Percentiles rank a stretch among this genome's conserved stretches.
phyloP scores from a whole-genome alignment of 495 filamentous ascomycete species.

The Podospora appendiculata region DNA sequence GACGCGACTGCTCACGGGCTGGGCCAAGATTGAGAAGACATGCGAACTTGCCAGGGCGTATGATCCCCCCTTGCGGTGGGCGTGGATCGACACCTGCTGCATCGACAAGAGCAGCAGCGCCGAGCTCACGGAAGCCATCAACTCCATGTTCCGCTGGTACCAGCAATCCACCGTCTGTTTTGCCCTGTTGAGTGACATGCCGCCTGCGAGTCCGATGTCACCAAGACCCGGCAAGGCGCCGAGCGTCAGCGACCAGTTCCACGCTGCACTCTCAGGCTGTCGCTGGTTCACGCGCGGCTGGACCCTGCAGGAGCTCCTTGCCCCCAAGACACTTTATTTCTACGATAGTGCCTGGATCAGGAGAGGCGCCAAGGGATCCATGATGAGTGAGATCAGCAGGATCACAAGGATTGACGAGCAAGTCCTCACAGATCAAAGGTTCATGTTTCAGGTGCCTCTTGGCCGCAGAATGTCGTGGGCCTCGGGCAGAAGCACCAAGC shows the following conservation, averaged over 20 bases:
- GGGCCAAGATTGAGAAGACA: slow-evolving; percentile 17
- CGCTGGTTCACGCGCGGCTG: slow-evolving; percentile 6
- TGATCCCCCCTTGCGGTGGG: slow-evolving; percentile 13
- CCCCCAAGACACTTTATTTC: slow-evolving; percentile 1
- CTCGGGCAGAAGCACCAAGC: slow-evolving; percentile 7
- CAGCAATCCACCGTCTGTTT: slow-evolving; percentile 21
- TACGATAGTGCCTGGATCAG: background rate
- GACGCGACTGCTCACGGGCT: background rate
- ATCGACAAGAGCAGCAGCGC: slow-evolving; percentile 10
- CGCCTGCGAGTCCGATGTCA: background rate
- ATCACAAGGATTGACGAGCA: background rate
- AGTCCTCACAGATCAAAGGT: background rate
- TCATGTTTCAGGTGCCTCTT: slow-evolving; percentile 1
- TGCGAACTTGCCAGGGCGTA: slow-evolving; percentile 15
- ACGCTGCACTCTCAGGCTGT: background rate
- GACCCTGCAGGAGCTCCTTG: slow-evolving; percentile 8
- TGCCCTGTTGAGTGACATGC: slow-evolving; percentile 20
- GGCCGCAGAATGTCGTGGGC: slow-evolving; percentile 19
- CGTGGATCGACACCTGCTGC: slow-evolving; percentile 30
- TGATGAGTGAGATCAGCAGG: background rate
- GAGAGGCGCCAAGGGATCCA: background rate
- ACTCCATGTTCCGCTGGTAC: slow-evolving; percentile 24
- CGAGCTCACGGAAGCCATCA: background rate
- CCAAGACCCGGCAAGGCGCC: too few relatives aligned
- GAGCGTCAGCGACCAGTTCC: too few relatives aligned